These are phyloP conservation scores for Cubamyces lactineus DNA, from an alignment of 768 basidiomycete species.

Conservation along the genomic window DNA sequence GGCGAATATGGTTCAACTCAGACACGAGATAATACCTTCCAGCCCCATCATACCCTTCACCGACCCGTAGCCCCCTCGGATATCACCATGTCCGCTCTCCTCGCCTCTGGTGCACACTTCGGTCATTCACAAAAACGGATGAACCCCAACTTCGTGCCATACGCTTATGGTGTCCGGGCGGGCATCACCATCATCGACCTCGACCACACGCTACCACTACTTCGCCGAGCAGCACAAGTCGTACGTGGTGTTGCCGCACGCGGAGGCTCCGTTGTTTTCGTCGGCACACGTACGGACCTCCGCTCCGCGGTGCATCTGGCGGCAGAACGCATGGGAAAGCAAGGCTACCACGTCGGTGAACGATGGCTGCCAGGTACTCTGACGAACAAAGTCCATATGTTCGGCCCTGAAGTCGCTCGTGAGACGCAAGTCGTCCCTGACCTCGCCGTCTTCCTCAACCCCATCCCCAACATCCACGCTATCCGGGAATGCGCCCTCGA, in stretches of 20 bases:
- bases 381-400: constrained; percentile 82
- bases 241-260: constrained; percentile 79
- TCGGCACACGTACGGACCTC: constrained; percentile 85
- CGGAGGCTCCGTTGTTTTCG: constrained; percentile 86
- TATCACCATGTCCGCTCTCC: constrained; percentile 83
- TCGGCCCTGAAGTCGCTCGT: constrained; percentile 58
- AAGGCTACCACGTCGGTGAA: constrained; percentile 84
- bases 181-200: constrained; percentile 93
- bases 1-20: constrained; percentile 78
- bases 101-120: constrained; percentile 93
- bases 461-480: constrained; percentile 79
- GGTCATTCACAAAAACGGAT: constrained; percentile 85
- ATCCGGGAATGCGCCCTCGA: constrained; percentile 90
- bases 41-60: constrained; percentile 71
- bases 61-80: constrained; percentile 61
- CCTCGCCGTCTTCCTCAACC: constrained; percentile 90
- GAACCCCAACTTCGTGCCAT: constrained; percentile 89
- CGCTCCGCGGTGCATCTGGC: constrained; percentile 76
- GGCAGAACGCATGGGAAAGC: constrained; percentile 74
- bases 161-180: constrained; percentile 89
- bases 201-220: constrained; percentile 88
- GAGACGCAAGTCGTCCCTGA: constrained; percentile 73
- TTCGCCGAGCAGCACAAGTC: constrained; percentile 88
- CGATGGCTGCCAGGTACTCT: constrained; percentile 96
- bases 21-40: constrained; percentile 66